These are phyloP conservation scores for Amylocarpus encephaloides DNA, from an alignment of 2,329 filamentous ascomycete species.

Conservation along the genomic window DNA sequence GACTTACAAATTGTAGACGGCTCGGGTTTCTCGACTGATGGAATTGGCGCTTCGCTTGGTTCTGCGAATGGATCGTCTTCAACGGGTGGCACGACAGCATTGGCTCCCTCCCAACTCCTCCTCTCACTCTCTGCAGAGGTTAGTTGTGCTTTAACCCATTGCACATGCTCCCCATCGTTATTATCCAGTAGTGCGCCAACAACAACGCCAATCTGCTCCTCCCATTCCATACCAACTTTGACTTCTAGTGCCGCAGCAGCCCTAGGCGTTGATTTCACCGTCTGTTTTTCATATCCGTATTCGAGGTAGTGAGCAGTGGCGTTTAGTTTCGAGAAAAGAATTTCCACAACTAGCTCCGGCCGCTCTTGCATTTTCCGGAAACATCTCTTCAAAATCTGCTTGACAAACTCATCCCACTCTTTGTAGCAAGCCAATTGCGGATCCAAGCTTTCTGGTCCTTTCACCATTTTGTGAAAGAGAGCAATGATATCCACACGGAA, in stretches of 20 bases:
- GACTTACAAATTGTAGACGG: slow-evolving; percentile 49
- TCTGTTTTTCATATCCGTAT: slow-evolving; percentile 80
- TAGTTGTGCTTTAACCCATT: slow-evolving; percentile 74
- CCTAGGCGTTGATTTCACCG: slow-evolving; percentile 55
- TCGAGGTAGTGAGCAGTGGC: slow-evolving; percentile 82
- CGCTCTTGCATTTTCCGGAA: slow-evolving; percentile 80
- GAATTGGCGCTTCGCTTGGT: slow-evolving; percentile 29
- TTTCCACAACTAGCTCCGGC: slow-evolving; percentile 79
- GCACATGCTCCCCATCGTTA: slow-evolving; percentile 66
- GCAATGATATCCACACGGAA: slow-evolving; percentile 88
- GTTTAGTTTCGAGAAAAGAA: slow-evolving; percentile 90
- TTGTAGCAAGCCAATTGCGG: slow-evolving; percentile 60
- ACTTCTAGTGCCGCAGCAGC: slow-evolving; percentile 80
- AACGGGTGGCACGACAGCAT: slow-evolving; percentile 45
- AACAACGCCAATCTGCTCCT: slow-evolving; percentile 67
- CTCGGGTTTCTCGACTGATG: slow-evolving; percentile 31
- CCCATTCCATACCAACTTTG: slow-evolving; percentile 58
- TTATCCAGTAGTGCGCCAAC: slow-evolving; percentile 76
- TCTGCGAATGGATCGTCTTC: slow-evolving; percentile 27
- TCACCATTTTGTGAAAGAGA: slow-evolving; percentile 85
- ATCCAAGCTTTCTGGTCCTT: slow-evolving; percentile 74
- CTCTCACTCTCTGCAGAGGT: slow-evolving; percentile 64
- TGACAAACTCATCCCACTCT: slow-evolving; percentile 87
- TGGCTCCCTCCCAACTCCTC: slow-evolving; percentile 68
- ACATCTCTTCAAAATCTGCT: slow-evolving; percentile 75